phyloP scores from a whole-genome alignment of 208 protist genomes.

The Leishmania aethiopica region DNA sequence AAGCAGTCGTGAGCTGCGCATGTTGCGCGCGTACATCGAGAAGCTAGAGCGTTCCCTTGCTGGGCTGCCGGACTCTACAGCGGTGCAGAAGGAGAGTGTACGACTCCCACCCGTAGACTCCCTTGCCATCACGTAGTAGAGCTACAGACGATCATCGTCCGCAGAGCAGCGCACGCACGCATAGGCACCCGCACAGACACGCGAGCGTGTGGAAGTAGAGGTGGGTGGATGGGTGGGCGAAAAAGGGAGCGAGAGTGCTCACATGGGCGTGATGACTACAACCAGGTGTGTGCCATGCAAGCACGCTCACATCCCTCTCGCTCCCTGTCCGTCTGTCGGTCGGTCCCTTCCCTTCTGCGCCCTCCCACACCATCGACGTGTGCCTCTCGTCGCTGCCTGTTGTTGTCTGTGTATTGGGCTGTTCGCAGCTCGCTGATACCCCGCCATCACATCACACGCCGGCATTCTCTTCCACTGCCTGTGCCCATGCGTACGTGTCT shows the following conservation, averaged over 20 bases:
- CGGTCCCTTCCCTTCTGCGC: not conserved
- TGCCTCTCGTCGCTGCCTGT: not conserved
- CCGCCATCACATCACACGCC: no score
- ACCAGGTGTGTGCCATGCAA: not conserved
- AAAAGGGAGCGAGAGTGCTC: not conserved
- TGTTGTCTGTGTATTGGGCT: not conserved
- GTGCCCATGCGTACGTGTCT: not conserved
- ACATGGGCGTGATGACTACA: not conserved
- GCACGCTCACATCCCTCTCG: not conserved
- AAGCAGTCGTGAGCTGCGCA: slow-evolving; percentile 81
- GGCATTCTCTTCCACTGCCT: not conserved
- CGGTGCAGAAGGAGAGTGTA: not conserved
- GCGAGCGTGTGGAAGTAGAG: not conserved
- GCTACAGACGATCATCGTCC: not conserved
- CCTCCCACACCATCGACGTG: no score
- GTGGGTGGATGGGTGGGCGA: no score
- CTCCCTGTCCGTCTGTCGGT: not conserved
- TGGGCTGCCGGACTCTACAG: slow-evolving; percentile 2
- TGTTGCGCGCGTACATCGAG: slow-evolving; percentile 78
- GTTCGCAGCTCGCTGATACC: no score
- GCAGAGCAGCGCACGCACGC: not conserved
- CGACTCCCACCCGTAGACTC: slow-evolving; percentile 21
- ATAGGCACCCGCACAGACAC: not conserved
- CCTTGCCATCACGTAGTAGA: not conserved
- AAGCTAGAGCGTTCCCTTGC: slow-evolving; percentile 68